Conservation (phyloP, 2,329 filamentous ascomycete genomes). For the Aschersonia sp. region DNA sequence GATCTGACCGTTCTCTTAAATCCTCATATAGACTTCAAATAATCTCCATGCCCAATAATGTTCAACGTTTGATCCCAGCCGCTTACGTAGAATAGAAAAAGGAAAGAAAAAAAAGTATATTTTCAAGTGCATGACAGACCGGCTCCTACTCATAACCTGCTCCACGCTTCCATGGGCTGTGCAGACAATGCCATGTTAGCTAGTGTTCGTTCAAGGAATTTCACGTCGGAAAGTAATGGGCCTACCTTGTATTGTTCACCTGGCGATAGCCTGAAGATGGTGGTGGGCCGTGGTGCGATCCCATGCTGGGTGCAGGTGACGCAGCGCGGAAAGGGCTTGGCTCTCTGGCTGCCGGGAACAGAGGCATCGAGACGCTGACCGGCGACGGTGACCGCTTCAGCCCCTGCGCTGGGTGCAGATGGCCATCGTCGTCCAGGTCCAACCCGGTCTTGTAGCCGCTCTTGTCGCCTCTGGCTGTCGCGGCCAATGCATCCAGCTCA, state of each 20-base stretch:
- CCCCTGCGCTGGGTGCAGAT: slow-evolving; percentile 20
- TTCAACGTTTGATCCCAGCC: too few species aligned
- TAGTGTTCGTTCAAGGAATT: too few species aligned
- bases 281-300: neutral
- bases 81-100: too few species aligned
- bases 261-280: slow-evolving; percentile 13
- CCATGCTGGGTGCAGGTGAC: slow-evolving; percentile 19
- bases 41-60: too few species aligned
- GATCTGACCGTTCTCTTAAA: too few species aligned
- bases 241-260: slow-evolving; percentile 26
- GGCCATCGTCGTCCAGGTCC: slow-evolving; percentile 27
- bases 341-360: slow-evolving; percentile 24
- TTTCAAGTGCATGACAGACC: neutral
- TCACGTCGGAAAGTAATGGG: neutral
- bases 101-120: too few species aligned
- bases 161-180: slow-evolving; percentile 29
- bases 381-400: slow-evolving; percentile 14
- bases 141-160: slow-evolving; percentile 25
- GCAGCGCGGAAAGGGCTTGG: slow-evolving; percentile 20
- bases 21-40: too few species aligned
- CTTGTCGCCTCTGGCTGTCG: slow-evolving; percentile 69
- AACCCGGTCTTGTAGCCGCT: slow-evolving; percentile 18
- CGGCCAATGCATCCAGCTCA: slow-evolving; percentile 77
- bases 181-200: slow-evolving; percentile 5
- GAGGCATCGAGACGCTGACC: slow-evolving; percentile 26